Percentiles rank a stretch among this genome's conserved stretches.
Conservation (phyloP, 139 green algal genomes). For the Closterium sp. region DNA sequence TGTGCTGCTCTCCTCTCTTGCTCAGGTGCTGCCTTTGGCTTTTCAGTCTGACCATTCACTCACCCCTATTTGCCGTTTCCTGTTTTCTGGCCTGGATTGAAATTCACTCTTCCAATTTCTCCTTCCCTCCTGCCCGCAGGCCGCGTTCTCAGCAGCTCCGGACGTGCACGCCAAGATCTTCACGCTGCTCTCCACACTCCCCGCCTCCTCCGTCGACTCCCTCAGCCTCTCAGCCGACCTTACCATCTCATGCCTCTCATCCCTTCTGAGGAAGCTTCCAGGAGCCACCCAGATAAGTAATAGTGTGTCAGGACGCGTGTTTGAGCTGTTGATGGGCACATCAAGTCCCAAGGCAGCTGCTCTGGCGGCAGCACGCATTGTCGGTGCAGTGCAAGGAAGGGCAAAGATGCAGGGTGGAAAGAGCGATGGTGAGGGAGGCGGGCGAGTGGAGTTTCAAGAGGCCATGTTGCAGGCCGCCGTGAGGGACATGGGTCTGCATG, state of each 20-base stretch:
- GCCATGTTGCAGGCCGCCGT: neutral
- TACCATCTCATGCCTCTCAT: neutral
- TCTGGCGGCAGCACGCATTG: neutral
- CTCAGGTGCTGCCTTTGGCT: neutral
- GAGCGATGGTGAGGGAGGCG: neutral
- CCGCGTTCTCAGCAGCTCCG: neutral
- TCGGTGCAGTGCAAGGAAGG: neutral
- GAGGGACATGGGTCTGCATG: neutral
- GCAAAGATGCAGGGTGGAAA: neutral
- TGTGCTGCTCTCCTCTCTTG: neutral
- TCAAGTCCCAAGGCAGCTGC: neutral
- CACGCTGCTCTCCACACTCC: neutral
- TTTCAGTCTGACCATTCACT: neutral
- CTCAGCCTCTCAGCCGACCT: neutral
- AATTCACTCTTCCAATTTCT: too few species aligned
- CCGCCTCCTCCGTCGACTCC: neutral
- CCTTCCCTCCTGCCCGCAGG: neutral
- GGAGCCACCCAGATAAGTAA: neutral
- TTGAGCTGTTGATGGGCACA: neutral
- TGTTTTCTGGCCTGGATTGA: neutral
- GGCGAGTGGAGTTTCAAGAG: neutral
- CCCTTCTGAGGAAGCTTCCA: neutral
- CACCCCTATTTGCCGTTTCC: neutral
- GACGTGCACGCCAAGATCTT: neutral
- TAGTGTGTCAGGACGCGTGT: neutral